These are phyloP conservation scores for Cercospora sesami DNA, from an alignment of 2,329 filamentous ascomycete species.

Conservation along the genomic window DNA sequence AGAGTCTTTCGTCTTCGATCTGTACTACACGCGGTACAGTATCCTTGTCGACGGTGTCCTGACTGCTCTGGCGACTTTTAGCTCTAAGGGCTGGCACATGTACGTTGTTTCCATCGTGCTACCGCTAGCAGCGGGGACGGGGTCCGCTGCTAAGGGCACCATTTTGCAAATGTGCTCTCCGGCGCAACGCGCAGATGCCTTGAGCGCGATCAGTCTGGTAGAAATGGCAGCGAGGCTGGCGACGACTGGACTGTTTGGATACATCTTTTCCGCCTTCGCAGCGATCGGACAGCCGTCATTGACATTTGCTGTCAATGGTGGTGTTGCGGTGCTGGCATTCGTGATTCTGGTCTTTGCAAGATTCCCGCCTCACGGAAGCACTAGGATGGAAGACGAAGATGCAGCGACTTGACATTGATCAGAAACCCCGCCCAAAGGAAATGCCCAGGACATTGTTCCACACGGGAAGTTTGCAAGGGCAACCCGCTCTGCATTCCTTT, in stretches of 20 bases:
- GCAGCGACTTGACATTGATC: background rate
- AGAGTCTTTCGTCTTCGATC: conserved; percentile 61
- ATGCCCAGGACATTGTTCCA: background rate
- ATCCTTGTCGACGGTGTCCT: conserved; percentile 64
- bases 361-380: conserved; percentile 49
- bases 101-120: conserved; percentile 66
- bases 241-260: conserved; percentile 65
- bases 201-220: conserved; percentile 68
- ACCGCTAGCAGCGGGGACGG: conserved; percentile 68
- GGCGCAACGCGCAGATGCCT: conserved; percentile 62
- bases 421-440: background rate
- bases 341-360: conserved; percentile 47
- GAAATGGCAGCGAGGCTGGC: conserved; percentile 67
- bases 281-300: conserved; percentile 59
- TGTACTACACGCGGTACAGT: conserved; percentile 66
- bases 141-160: conserved; percentile 69
- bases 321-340: conserved; percentile 56
- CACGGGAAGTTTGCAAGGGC: background rate
- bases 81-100: conserved; percentile 65
- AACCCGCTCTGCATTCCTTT: background rate
- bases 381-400: conserved; percentile 25
- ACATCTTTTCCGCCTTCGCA: conserved; percentile 65
- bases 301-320: conserved; percentile 68
- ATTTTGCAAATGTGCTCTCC: conserved; percentile 69
- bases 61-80: conserved; percentile 64